phyloP scores from a whole-genome alignment of 768 basidiomycete species.

The Mycena capillaripes region DNA sequence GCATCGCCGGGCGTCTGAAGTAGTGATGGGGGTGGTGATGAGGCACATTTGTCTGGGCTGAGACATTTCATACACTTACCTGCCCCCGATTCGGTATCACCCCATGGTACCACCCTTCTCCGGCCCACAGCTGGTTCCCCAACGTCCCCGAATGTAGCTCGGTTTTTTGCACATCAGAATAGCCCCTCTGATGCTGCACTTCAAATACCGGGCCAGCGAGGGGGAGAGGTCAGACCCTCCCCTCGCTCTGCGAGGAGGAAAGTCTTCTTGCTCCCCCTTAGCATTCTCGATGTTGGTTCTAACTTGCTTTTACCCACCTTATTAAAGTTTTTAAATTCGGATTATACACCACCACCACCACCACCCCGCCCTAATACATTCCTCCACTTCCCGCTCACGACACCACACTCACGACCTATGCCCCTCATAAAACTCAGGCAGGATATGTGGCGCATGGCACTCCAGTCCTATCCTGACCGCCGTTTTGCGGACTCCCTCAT shows the following conservation, averaged over 20 bases:
- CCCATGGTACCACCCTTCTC: not conserved
- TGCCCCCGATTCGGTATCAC: not conserved
- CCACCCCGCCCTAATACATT: conserved; percentile 17
- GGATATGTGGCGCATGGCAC: not conserved
- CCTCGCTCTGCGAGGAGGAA: conserved; percentile 24
- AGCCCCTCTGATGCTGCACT: not conserved
- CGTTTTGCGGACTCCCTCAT: conserved; percentile 14
- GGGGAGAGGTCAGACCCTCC: conserved; percentile 17
- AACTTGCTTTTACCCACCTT: not conserved
- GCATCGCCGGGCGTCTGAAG: too few relatives aligned
- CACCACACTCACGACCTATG: conserved; percentile 25
- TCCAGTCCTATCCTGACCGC: conserved; percentile 15
- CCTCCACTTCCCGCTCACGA: conserved; percentile 24
- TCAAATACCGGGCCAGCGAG: conserved; percentile 12
- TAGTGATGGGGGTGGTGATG: not conserved
- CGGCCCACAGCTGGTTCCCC: not conserved
- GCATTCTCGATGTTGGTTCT: not conserved
- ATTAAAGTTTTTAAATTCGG: not conserved
- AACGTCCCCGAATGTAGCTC: conserved; percentile 17
- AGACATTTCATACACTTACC: not conserved
- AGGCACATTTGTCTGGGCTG: not conserved
- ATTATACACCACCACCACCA: not conserved
- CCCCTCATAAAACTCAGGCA: not conserved
- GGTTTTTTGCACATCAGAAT: not conserved
- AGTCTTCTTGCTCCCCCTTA: conserved; percentile 2